These are phyloP conservation scores for Sutorius eximius DNA, from an alignment of 1,284 basidiomycete species.

Conservation along the genomic window DNA sequence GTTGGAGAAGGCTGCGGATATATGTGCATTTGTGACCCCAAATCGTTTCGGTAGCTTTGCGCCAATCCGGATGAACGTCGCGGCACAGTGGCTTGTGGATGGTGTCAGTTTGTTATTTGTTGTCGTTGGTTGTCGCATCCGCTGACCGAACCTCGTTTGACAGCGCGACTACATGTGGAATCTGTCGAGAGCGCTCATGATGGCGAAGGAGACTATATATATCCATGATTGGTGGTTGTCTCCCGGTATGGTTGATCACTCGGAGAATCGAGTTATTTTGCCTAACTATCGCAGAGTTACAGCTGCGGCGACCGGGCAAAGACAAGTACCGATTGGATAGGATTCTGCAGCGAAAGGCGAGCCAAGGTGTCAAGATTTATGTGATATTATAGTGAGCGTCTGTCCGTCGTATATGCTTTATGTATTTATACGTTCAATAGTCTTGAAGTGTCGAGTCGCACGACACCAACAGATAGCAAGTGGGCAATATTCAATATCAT, in stretches of 20 bases:
- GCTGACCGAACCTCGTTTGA: neutral
- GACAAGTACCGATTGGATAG: slow-evolving; percentile 88
- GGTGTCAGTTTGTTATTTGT: slow-evolving; percentile 62
- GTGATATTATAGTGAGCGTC: slow-evolving; percentile 85
- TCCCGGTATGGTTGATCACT: slow-evolving; percentile 51
- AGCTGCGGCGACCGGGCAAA: slow-evolving; percentile 81
- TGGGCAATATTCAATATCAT: slow-evolving; percentile 37
- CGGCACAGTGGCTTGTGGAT: slow-evolving; percentile 99
- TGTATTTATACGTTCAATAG: slow-evolving; percentile 39
- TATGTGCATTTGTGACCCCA: slow-evolving; percentile 76
- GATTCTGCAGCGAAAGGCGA: slow-evolving; percentile 89
- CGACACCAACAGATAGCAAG: slow-evolving; percentile 92
- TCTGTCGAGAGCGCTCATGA: slow-evolving; percentile 87
- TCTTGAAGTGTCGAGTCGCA: slow-evolving; percentile 96
- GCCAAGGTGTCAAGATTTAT: slow-evolving; percentile 95
- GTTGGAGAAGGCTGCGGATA: slow-evolving; percentile 79
- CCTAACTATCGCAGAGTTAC: slow-evolving; percentile 58
- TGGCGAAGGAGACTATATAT: slow-evolving; percentile 88
- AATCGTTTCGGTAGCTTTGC: slow-evolving; percentile 95
- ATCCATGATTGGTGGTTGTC: slow-evolving; percentile 98
- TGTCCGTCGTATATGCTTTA: neutral
- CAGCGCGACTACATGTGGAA: slow-evolving; percentile 98
- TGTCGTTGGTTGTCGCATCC: neutral
- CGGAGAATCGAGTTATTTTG: neutral
- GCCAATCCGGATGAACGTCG: slow-evolving; percentile 90